Base-by-base conservation (phyloP, 2,329 filamentous ascomycete species). In the Pestalotiopsis sp. region DNA sequence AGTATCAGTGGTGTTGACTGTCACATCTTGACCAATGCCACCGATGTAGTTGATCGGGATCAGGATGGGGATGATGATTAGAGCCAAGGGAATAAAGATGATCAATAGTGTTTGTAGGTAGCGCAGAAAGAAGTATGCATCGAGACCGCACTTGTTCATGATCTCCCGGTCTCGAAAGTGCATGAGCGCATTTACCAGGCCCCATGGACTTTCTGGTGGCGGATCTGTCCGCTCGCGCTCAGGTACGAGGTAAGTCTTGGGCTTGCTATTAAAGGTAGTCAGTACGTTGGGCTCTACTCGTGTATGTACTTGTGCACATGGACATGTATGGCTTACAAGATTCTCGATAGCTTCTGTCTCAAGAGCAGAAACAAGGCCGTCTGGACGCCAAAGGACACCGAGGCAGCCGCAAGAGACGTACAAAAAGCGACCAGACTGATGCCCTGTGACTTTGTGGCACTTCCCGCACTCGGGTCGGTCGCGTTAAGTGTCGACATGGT, bases 91-190 rank as follows among this genome's bases (percentile, higher is more conserved):
- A 52, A 97, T 82, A 78, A 99, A 98, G 71, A 99, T 97, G 77
- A 97, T 91, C 58, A 98, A 87, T 4, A 98, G 88, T 76, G 93
- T 92, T 70, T 92, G 90, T 31, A 95, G 84, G 79, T 93, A 94
- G 72, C 92, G 77, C 23, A 79, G 74, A 66, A 99, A 99, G 84
- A 98, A 97, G 82, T 97, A 99, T 76, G 95, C 94, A 78, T 99
- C 96, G 11, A 99, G 88, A 20, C 96, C 96, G 74, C 95, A 98
- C 80, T 98, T 97, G 66, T 95, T 92, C 75, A 99, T 97, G 73
- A 99, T 90, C 74, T 97, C 93, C 13, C 93, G 86, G 70, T 93
- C 87, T 84, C 89, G 79, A 82, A 93, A 82, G 83, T 90, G 79
- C 82, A 93, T 85, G 85, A 97, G 72, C 83, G 83, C 78, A 80